phyloP scores from a whole-genome alignment of 805 yeast genomes.

The Torulaspora microellipsoides region DNA sequence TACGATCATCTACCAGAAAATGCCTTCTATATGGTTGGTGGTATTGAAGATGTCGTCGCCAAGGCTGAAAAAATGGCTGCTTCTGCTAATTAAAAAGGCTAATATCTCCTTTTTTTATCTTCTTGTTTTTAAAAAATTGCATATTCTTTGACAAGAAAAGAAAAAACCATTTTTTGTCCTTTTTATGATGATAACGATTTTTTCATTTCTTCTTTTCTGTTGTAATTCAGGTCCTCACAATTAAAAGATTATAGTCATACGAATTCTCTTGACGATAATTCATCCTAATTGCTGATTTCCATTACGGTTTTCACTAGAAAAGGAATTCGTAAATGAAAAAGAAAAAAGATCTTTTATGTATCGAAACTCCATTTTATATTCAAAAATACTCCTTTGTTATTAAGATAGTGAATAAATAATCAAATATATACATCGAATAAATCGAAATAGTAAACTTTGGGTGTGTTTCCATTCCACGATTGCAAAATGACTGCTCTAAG shows the following conservation, averaged over 20 bases:
- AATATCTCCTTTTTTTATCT: conserved; percentile 1
- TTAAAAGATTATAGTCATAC: no score
- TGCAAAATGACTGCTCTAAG: no score
- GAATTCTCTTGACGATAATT: no score
- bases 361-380: conserved; percentile 10
- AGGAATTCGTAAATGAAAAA: no score
- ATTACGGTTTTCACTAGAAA: no score
- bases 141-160: conserved; percentile 6
- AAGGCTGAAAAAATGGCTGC: conserved; percentile 99
- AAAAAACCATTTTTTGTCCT: conserved; percentile 3
- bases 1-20: conserved; percentile 98
- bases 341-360: conserved; percentile 9
- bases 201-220: neutral
- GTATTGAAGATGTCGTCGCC: conserved; percentile 96
- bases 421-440: neutral
- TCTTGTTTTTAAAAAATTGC: conserved; percentile 6
- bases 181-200: conserved; percentile 12
- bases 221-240: no score
- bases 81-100: conserved; percentile 57
- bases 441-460: no score
- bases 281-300: no score
- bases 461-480: no score
- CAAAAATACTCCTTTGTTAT: conserved; percentile 7
- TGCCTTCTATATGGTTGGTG: conserved; percentile 99
- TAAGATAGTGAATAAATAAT: conserved; percentile 3